A percentile compares a stretch with the other conserved stretches of the same genome.
These are phyloP conservation scores for Termitomyces sp. DNA, from an alignment of 768 basidiomycete species.

Conservation along the genomic window DNA sequence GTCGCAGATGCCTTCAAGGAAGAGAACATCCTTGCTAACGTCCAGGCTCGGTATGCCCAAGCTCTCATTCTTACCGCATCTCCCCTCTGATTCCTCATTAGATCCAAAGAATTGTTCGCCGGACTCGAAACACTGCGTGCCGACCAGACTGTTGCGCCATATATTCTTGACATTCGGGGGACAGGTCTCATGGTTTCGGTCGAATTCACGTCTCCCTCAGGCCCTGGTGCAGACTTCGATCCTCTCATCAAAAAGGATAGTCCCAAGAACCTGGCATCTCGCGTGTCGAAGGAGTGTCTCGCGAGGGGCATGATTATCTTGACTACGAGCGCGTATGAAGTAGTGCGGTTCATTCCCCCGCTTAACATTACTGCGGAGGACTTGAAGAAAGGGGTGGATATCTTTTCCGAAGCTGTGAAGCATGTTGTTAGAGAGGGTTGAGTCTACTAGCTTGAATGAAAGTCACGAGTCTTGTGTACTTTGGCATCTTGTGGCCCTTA, in stretches of 20 bases:
- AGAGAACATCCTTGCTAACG: conserved; percentile 81
- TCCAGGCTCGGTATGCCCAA: conserved; percentile 25
- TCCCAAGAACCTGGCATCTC: conserved; percentile 51
- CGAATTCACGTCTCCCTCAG: conserved; percentile 66
- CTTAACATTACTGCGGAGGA: conserved; percentile 77
- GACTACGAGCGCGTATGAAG: conserved; percentile 87
- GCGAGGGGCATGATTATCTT: conserved; percentile 84
- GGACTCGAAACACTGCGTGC: conserved; percentile 52
- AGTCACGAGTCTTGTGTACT: background rate
- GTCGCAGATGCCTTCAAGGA: conserved; percentile 76
- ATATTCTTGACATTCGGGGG: conserved; percentile 86
- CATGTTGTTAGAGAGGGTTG: conserved; percentile 55
- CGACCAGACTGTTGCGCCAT: conserved; percentile 43
- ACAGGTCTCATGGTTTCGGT: conserved; percentile 85
- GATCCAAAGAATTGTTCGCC: conserved; percentile 68
- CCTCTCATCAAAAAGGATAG: conserved; percentile 26
- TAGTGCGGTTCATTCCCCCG: conserved; percentile 90
- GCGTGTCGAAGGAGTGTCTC: conserved; percentile 74
- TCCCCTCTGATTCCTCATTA: conserved; percentile 18
- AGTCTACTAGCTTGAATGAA: background rate
- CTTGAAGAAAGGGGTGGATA: conserved; percentile 57
- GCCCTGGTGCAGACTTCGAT: conserved; percentile 41
- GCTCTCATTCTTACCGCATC: background rate
- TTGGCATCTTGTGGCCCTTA: background rate
- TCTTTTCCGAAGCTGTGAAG: conserved; percentile 66